Conservation (phyloP, 495 filamentous ascomycete genomes). For the Penicillium alfredii region DNA sequence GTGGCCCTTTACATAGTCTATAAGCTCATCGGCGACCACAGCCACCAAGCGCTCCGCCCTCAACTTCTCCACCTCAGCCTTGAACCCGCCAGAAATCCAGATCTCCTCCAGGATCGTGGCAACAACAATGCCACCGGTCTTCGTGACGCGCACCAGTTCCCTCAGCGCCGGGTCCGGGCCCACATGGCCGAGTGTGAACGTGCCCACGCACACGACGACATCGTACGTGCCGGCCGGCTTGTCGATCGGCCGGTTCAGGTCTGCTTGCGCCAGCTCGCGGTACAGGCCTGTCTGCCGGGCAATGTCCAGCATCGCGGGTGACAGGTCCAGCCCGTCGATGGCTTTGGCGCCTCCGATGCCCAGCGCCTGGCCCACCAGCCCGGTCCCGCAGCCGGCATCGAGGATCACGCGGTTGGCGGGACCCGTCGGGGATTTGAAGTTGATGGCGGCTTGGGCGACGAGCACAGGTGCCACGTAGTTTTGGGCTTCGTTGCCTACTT, state of each 20-base stretch:
- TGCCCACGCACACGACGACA: constrained; percentile 40
- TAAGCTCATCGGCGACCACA: constrained; percentile 29
- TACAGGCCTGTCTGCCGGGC: constrained; percentile 38
- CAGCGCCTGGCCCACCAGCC: constrained; percentile 37
- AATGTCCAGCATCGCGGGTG: constrained; percentile 37
- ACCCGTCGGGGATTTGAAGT: constrained; percentile 11
- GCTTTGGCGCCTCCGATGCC: constrained; percentile 18
- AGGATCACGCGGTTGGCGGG: constrained; percentile 26
- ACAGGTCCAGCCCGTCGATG: constrained; percentile 42
- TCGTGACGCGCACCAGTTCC: constrained; percentile 38
- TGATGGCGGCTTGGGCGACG: constrained; percentile 28
- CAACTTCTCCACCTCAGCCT: constrained; percentile 33
- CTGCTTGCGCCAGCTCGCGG: constrained; percentile 28
- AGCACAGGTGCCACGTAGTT: constrained; percentile 38
- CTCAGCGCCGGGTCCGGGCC: constrained; percentile 36
- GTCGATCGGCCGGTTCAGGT: constrained; percentile 32
- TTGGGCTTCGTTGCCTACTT: constrained; percentile 32
- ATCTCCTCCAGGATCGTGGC: constrained; percentile 40
- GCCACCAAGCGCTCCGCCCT: constrained; percentile 22
- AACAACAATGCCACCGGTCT: constrained; percentile 33
- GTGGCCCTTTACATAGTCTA: constrained; percentile 34
- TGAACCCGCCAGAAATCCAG: constrained; percentile 33
- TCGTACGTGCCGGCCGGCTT: constrained; percentile 34
- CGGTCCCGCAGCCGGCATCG: constrained; percentile 46
- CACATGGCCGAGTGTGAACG: constrained; percentile 44